These are phyloP conservation scores for Penicillium herquei DNA, from an alignment of 495 filamentous ascomycete genomes.

Conservation along the genomic window DNA sequence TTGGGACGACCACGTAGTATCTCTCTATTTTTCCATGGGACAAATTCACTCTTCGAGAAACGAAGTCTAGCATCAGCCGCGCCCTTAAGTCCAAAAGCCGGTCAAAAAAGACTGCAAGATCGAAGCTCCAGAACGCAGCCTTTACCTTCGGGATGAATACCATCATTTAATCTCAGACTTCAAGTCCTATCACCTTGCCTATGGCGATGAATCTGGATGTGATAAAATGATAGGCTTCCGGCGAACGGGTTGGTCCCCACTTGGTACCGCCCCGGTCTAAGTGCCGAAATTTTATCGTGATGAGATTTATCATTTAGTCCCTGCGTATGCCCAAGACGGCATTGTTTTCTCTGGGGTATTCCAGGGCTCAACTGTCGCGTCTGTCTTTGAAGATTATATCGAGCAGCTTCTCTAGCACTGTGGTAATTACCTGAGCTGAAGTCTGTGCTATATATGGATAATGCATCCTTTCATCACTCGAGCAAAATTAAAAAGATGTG, in stretches of 20 bases:
- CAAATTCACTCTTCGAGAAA: slow-evolving; percentile 6
- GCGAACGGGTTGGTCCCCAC: slow-evolving; percentile 6
- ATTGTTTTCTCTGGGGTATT: slow-evolving; percentile 35
- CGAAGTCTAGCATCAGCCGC: slow-evolving; percentile 4
- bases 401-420: slow-evolving; percentile 38
- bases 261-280: slow-evolving; percentile 5
- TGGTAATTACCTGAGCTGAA: slow-evolving; percentile 36
- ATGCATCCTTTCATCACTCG: slow-evolving; percentile 5
- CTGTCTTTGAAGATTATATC: slow-evolving; percentile 41
- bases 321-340: slow-evolving; percentile 40
- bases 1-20: slow-evolving; percentile 18
- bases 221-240: slow-evolving; percentile 13
- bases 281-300: slow-evolving; percentile 11
- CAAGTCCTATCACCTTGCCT: slow-evolving; percentile 8
- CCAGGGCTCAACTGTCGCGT: slow-evolving; percentile 35
- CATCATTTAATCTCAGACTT: slow-evolving; percentile 7
- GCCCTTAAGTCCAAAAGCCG: slow-evolving; percentile 5
- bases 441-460: slow-evolving; percentile 30
- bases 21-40: slow-evolving; percentile 19
- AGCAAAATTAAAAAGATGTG: slow-evolving; percentile 1
- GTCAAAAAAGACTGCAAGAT: slow-evolving; percentile 7
- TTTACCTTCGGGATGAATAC: slow-evolving; percentile 2
- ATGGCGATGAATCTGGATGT: slow-evolving; percentile 10
- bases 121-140: slow-evolving; percentile 3
- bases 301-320: slow-evolving; percentile 17